Evolutionary conservation across 257 asterid species (phyloP), one percentile per base, ranked within the genome.

Genomic region (Solanum stenotomum): DNA sequence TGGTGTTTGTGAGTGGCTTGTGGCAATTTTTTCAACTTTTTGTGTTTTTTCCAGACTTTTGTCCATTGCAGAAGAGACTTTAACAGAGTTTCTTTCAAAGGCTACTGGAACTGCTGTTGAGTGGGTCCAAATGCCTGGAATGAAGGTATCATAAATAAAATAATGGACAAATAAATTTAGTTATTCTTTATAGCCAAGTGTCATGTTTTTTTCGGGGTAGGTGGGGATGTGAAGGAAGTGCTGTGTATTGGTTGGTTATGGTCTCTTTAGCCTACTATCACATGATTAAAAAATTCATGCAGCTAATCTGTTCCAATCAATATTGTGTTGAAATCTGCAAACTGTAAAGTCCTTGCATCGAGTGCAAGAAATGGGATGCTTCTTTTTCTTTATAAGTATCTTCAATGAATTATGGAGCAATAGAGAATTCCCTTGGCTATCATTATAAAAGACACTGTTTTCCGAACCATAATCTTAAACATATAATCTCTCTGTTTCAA

Each of bases 111-210:
- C 98, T 87, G 98, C 98, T 90, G 98, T 95, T 86, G 98, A 95
- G 98, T 95, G 98, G 98, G 96, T 95, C 96, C 98, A 94, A 93
- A 95, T 95, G 98, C 98, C 98, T 94, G 98, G 98, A 95, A 95
- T 95, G 98, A 95, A 95, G 98, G 98, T 95, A 85, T 76, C 91
- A 15, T 27, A 44, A 15, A 79, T 9, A 79, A 79, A 79, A 5
- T 79, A 44, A 79, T 44, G 67, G 85, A 29, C 34, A 15, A 44
- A 79, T 46, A 44, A 79, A 44, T 27, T 79, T 79, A 27, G 25
- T 79, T 44, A 27, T 79, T 79, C 40, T 9, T 44, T 79, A 77
- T 4, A 7, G n/a, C n/a, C n/a, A 18, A 29, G 76, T 70, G 76
- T 70, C 4, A 23, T 3, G 37, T 29, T 70, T 59, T 65, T 70